Conservation (phyloP, 345 rosid species). For the Corchorus olitorius region DNA sequence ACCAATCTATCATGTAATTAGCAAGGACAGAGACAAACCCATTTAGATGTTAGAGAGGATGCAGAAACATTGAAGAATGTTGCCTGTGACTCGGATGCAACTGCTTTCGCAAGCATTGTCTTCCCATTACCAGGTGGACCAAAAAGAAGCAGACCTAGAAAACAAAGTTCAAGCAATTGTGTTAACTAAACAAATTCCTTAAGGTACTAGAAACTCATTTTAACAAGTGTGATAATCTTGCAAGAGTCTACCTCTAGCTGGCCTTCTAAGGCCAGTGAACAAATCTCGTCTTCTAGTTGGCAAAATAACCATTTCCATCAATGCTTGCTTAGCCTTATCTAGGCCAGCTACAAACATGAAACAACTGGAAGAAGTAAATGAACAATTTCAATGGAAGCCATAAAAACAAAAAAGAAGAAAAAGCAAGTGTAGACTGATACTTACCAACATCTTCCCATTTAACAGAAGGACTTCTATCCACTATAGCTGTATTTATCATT, state of each 20-base stretch:
- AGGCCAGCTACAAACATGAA: slow-evolving; percentile 69
- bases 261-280: slow-evolving; percentile 94
- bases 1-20: not conserved
- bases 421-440: slow-evolving; percentile 20
- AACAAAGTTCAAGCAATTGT: slow-evolving; percentile 19
- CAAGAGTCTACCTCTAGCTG: slow-evolving; percentile 77
- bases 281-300: slow-evolving; percentile 91
- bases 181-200: slow-evolving; percentile 17
- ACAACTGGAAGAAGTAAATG: slow-evolving; percentile 24
- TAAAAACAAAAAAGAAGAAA: not conserved
- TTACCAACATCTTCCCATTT: slow-evolving; percentile 99
- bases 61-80: slow-evolving; percentile 97
- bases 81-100: slow-evolving; percentile 94
- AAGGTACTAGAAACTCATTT: not conserved
- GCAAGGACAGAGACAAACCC: slow-evolving; percentile 52
- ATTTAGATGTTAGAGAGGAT: slow-evolving; percentile 92
- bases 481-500: slow-evolving; percentile 84
- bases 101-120: slow-evolving; percentile 99
- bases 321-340: slow-evolving; percentile 92
- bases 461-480: slow-evolving; percentile 94
- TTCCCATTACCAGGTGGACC: slow-evolving; percentile 99
- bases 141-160: slow-evolving; percentile 86
- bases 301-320: slow-evolving; percentile 96
- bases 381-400: not conserved
- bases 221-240: slow-evolving; percentile 8